Base-by-base conservation (phyloP, 805 yeast genomes). In the Monosporozyma aquatica region DNA sequence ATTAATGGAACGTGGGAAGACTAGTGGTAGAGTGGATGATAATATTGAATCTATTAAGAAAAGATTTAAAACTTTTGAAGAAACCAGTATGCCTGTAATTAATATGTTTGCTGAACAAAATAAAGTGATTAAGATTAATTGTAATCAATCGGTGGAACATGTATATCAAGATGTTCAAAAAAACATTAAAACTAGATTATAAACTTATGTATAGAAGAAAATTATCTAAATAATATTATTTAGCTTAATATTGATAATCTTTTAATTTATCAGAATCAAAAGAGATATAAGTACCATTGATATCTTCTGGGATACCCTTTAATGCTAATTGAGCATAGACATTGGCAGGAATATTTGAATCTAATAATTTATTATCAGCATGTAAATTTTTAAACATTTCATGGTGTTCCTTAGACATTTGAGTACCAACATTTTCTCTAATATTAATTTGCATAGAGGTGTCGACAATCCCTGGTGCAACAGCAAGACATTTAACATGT, bases 381-480 rank as follows among this genome's bases (percentile, higher is more conserved):
- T 85, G 78, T 46, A 89, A 65, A 24, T 76, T 79, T 10, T 69
- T 64, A 62, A 89, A 90, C 50, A 78, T 69, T 42, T 75, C 64
- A 49, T 76, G 71, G 9, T 76, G 74, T 22, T 72, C 76, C 1
- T 69, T 64, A 1, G 71, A 67, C 96, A 87, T 89, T 26, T 67
- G 65, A 3, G 52, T 48, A 51, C 74, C 67, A 47, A 62, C 77
- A 37, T 65, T 69, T 20, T 76, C 81, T 54, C 97, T 76, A 44
- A 89, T 87, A 43, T 76, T 79, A 10, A 51, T 58, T 64, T 90
- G 97, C 97, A 90, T 90, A 11, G 68, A 67, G 1, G 97, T 89
- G 58, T 86, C 87, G 2, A 90, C 96, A 2, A 86, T 94, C 5
- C 97, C 97, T 0, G 97, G 97, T 0, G 95, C 95, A 20, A 90